Conservation (phyloP, 1,284 basidiomycete genomes). For the Entoloma clypeatum region DNA sequence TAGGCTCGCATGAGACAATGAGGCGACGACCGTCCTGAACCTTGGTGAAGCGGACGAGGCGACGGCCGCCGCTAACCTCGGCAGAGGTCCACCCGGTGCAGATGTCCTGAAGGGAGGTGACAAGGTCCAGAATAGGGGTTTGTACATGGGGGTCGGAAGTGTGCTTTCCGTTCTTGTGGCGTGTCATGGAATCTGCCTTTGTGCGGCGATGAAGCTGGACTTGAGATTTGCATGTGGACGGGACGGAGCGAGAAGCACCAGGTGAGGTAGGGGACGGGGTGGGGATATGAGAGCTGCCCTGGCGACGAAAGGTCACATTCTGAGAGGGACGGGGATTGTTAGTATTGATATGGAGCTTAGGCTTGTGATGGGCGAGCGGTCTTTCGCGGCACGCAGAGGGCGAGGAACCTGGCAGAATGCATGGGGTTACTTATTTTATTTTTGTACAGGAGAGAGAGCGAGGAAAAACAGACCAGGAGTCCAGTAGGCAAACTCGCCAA, state of each 20-base stretch:
- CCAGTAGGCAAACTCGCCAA: slow-evolving; percentile 72
- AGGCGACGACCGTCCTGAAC: slow-evolving; percentile 58
- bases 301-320: slow-evolving; percentile 28
- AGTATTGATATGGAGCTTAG: slow-evolving; percentile 19
- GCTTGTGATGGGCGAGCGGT: slow-evolving; percentile 7
- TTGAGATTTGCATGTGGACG: slow-evolving; percentile 17
- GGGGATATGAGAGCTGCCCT: slow-evolving; percentile 25
- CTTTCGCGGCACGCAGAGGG: slow-evolving; percentile 2
- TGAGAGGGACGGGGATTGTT: slow-evolving; percentile 15
- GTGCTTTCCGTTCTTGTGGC: slow-evolving; percentile 33
- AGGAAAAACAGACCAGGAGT: slow-evolving; percentile 38
- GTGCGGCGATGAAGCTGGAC: slow-evolving; percentile 37
- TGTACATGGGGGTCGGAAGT: slow-evolving; percentile 38
- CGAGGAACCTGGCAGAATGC: no score
- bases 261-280: slow-evolving; percentile 28
- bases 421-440: no score
- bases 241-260: slow-evolving; percentile 8
- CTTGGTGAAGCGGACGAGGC: slow-evolving; percentile 69
- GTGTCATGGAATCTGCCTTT: slow-evolving; percentile 42
- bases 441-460: slow-evolving; percentile 4
- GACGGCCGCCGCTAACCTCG: slow-evolving; percentile 57
- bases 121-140: slow-evolving; percentile 53
- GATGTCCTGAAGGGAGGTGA: slow-evolving; percentile 51
- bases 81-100: slow-evolving; percentile 53
- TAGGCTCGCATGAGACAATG: slow-evolving; percentile 60